Conservation (phyloP, 495 filamentous ascomycete species). For the Penicillium argentinense region DNA sequence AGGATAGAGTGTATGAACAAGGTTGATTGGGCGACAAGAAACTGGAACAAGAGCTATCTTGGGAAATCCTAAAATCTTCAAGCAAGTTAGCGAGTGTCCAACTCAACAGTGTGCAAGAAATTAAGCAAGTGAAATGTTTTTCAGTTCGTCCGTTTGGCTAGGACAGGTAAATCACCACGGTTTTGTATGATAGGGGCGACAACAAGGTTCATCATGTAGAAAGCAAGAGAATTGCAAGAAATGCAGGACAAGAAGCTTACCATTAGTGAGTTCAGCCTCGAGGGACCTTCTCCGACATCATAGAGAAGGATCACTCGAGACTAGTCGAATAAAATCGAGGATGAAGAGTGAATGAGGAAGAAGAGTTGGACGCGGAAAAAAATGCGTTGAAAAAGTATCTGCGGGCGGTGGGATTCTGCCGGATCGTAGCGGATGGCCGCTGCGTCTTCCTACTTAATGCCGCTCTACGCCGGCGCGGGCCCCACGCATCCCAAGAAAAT, state of each 20-base stretch:
- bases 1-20: slow-evolving; percentile 6
- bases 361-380: slow-evolving; percentile 2
- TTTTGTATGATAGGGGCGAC: slow-evolving; percentile 92
- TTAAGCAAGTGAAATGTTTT: slow-evolving; percentile 23
- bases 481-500: too few species aligned
- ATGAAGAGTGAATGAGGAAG: too few species aligned
- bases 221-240: slow-evolving; percentile 11
- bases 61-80: slow-evolving; percentile 23
- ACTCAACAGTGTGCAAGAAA: slow-evolving; percentile 13
- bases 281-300: slow-evolving; percentile 9
- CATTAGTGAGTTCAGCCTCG: slow-evolving; percentile 32
- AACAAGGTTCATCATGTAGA: slow-evolving; percentile 76
- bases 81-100: slow-evolving; percentile 29
- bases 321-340: slow-evolving; percentile 8
- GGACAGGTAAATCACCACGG: slow-evolving; percentile 87
- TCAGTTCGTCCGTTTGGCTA: slow-evolving; percentile 90
- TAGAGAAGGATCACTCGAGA: slow-evolving; percentile 12
- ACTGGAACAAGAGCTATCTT: too few species aligned
- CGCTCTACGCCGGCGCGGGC: too few species aligned
- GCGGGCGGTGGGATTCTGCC: slow-evolving; percentile 11
- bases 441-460: too few species aligned
- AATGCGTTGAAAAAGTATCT: slow-evolving; percentile 12
- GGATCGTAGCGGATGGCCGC: too few species aligned
- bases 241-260: slow-evolving; percentile 31
- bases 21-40: too few species aligned